Base-by-base conservation (phyloP, 495 filamentous ascomycete genomes). In the Penicillium herquei region DNA sequence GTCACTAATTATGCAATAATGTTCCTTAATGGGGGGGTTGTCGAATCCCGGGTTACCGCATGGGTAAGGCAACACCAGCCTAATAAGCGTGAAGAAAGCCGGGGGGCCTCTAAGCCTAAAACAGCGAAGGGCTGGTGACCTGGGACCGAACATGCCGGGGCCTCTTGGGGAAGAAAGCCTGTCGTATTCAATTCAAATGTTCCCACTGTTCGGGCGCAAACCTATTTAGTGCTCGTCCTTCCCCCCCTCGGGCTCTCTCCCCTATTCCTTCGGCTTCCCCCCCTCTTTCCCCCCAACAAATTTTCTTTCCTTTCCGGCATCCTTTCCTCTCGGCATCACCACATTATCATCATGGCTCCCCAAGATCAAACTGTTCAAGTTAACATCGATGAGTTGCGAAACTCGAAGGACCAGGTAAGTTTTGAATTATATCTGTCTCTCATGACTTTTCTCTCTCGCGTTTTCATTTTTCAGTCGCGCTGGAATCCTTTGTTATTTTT, bases 371-470 rank as follows among this genome's bases (percentile, higher is more conserved):
- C 16, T 37, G 65, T 77, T 16, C 63, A 70, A 40, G 70, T 88
- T 62, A 81, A 83, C 59, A 64, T 86, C 39, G 78, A 85, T 39
- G 81, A 85, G 58, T 86, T 87, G 62, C 77, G 82, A 17, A 74
- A 78, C 55, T 84, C 84, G 44, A 77, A 86, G 47, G 86, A 89
- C 68, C 76, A 74, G 53, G 86, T 89, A 81, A 79, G 85, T 73
- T 60, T 26, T 58, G 14, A 53, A 58, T 62, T 43, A 26, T 2
- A 26, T 26, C 21, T 26, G 21, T 26, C 21, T 26, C 21, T 26
- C 2, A 26, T 54, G 10, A 10, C 56, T 46, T 41, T 31, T 32
- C 42, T 17, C 7, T 35, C 33, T 26, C 11, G n/a, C 9, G 1
- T 47, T 12, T 39, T 31, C 17, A 17, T 52, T 51, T 40, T 48